Evolutionary conservation across 1,139 yeast genomes (phyloP).

Genomic region (Yamadazyma atlantica): DNA sequence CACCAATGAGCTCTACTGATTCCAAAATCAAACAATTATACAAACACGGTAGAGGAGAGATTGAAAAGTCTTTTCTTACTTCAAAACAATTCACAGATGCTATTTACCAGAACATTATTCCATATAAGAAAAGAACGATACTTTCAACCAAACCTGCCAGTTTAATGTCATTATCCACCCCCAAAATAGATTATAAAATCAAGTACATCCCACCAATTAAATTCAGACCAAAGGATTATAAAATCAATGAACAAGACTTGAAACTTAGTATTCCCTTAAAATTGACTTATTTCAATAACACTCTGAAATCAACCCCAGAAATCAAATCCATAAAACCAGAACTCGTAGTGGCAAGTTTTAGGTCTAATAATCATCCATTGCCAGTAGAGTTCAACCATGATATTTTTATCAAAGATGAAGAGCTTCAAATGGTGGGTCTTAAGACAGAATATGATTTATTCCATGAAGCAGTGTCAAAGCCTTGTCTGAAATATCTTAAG

Average conservation of each 20-base stretch:
- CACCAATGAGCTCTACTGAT: slow-evolving; percentile 18
- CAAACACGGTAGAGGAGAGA: slow-evolving; percentile 16
- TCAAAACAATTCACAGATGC: slow-evolving; percentile 19
- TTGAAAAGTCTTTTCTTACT: slow-evolving; percentile 14
- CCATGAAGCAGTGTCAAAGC: slow-evolving; percentile 31
- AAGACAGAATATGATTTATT: slow-evolving; percentile 28
- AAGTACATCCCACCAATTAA: slow-evolving; percentile 36
- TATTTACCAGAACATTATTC: slow-evolving; percentile 32
- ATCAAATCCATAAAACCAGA: slow-evolving; percentile 35
- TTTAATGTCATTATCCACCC: slow-evolving; percentile 36
- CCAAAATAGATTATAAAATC: slow-evolving; percentile 29
- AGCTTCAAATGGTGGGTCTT: slow-evolving; percentile 20
- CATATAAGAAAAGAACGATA: slow-evolving; percentile 36
- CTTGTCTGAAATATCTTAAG: slow-evolving; percentile 28
- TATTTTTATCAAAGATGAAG: slow-evolving; percentile 33
- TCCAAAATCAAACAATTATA: slow-evolving; percentile 38
- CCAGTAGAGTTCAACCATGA: slow-evolving; percentile 46
- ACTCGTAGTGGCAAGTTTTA: slow-evolving; percentile 35
- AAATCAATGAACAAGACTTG: slow-evolving; percentile 16
- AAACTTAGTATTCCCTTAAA: slow-evolving; percentile 37
- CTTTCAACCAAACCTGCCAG: slow-evolving; percentile 32
- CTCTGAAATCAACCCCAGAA: slow-evolving; percentile 20
- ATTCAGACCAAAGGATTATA: slow-evolving; percentile 18
- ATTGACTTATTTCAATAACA: slow-evolving; percentile 23
- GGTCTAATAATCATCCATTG: slow-evolving; percentile 34